These are phyloP conservation scores for Talaromyces sp. DNA, from an alignment of 2,329 filamentous ascomycete genomes.

Conservation along the genomic window DNA sequence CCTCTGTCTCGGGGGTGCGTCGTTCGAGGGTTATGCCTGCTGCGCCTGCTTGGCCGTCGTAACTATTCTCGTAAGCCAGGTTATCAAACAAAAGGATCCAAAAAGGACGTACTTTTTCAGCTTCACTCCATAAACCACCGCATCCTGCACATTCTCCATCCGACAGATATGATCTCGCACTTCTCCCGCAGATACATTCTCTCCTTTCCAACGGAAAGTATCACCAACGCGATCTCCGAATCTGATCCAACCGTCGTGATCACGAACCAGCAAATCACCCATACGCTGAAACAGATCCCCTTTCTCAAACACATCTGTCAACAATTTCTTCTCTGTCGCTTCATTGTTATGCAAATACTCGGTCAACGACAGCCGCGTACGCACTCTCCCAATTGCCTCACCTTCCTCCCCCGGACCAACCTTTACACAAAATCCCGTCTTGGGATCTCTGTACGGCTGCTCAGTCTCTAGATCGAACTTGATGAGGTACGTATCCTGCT, in stretches of 20 bases:
- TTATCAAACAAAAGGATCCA: background rate
- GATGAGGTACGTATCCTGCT: conserved; percentile 44
- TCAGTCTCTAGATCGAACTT: conserved; percentile 42
- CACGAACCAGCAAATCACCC: conserved; percentile 44
- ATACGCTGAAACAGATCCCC: conserved; percentile 47
- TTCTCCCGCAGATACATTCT: conserved; percentile 48
- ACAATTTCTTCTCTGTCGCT: conserved; percentile 45
- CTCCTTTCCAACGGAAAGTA: conserved; percentile 67
- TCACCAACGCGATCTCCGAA: conserved; percentile 46
- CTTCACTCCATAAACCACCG: conserved; percentile 45
- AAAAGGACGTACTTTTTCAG: conserved; percentile 32
- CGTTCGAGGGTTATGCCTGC: conserved; percentile 45
- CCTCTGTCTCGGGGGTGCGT: conserved; percentile 27
- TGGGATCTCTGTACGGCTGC: conserved; percentile 42
- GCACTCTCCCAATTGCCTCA: conserved; percentile 45
- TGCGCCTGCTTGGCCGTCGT: conserved; percentile 49
- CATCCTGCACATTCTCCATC: conserved; percentile 41
- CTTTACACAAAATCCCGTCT: conserved; percentile 43
- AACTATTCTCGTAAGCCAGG: conserved; percentile 27
- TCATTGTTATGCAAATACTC: conserved; percentile 42
- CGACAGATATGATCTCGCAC: conserved; percentile 44
- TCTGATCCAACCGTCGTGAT: conserved; percentile 42
- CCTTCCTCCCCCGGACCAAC: conserved; percentile 40
- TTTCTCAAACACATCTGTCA: conserved; percentile 45
- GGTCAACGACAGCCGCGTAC: conserved; percentile 36